Base-by-base conservation (phyloP, 1,284 basidiomycete genomes). In the Ceratobasidium sp. region DNA sequence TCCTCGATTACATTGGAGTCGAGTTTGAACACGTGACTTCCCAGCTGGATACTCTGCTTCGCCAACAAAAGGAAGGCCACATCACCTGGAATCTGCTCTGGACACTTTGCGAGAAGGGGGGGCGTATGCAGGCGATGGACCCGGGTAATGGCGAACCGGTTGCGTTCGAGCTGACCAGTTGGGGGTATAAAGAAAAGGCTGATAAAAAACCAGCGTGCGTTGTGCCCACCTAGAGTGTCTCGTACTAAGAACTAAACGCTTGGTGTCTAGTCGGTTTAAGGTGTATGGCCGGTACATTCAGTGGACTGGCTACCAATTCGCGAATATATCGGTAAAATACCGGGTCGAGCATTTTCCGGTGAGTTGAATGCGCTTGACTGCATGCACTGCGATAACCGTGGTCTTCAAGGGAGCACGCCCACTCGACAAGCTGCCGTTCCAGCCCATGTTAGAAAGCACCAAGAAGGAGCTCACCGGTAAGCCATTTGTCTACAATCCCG, bases 71-170 rank as follows among this genome's bases (percentile, higher is more conserved):
- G 46, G 62, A 64, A 14, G 46, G 46, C 0, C 27, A 48, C 39
- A 64, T 64, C 48, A 48, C 24, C 8, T 64, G 62, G 62, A 48
- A 51, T 7, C 62, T 64, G 19, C 62, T 64, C 9, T 64, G 62
- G 62, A 41, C 62, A 22, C n/a, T 64, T 0, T 64, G 39, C 31
- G 31, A 31, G 9, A 49, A 34, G n/a, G 46, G 48, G 14, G 27
- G 22, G 9, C 29, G 2, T n/a, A 43, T 64, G 48, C 39, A 64
- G 16, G 19, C 46, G 7, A n/a, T 24, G 8, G 41, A 48, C 14
- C 6, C 14, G 2, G 11, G 3, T 5, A 16, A 6, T 13, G 46
- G 31, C 13, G 46, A 64, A 41, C 27, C 46, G 29, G 51, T 51
- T 24, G 62, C 62, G 16, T 49, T 64, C 14, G 6, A 51, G 24